These are phyloP conservation scores for Cyamopsis tetragonoloba DNA, from an alignment of 306 rosid species.

Conservation along the genomic window DNA sequence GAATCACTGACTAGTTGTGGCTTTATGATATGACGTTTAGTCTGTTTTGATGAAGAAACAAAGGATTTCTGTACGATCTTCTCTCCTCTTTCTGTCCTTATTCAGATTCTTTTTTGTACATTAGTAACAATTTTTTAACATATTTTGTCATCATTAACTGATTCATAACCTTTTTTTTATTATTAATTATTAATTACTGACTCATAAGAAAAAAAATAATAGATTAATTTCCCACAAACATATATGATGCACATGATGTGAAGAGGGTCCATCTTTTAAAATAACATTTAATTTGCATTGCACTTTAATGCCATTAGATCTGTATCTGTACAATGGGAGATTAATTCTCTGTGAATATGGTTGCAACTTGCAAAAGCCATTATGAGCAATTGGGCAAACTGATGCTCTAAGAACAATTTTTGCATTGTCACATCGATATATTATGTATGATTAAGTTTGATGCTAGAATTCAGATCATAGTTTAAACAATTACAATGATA, in stretches of 20 bases:
- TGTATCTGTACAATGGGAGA: neutral
- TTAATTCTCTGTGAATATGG: neutral
- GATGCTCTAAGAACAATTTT: neutral
- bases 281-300: neutral
- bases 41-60: conserved; percentile 37
- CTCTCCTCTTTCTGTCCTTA: neutral
- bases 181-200: no score
- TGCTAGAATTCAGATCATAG: no score
- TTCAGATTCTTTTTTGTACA: conserved; percentile 35
- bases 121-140: conserved; percentile 5
- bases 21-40: conserved; percentile 22
- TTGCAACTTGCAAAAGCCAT: neutral
- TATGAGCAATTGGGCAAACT: neutral
- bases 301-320: neutral
- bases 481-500: no score
- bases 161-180: neutral
- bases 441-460: conserved; percentile 1
- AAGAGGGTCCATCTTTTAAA: conserved; percentile 10
- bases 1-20: conserved; percentile 37
- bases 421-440: neutral
- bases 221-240: conserved; percentile 21
- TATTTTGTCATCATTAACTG: conserved; percentile 11
- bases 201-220: no score
- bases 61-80: conserved; percentile 32
- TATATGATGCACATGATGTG: conserved; percentile 30